Evolutionary conservation across 2,329 filamentous ascomycete genomes (phyloP), one percentile per base, ranked within the genome.

Genomic region (Trichoderma endophyticum): DNA sequence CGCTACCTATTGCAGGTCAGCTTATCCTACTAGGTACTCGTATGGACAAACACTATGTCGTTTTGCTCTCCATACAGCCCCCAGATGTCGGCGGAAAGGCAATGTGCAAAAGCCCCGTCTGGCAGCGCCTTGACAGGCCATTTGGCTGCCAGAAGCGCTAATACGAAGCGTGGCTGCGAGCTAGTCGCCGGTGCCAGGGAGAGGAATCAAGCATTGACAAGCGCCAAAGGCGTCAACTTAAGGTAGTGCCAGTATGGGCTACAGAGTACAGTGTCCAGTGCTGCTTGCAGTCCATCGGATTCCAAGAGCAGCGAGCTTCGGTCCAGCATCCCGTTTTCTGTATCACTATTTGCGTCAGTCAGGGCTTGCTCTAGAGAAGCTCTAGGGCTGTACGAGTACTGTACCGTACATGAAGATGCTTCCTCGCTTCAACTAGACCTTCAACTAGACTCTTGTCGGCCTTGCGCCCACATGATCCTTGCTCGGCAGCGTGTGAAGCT

Each of bases 381-480:
- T 54, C 21, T 14, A 24, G 48, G 21, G 43, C 43, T 54, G 21
- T 21, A 51, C 43, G n/a, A 51, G 2, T 48, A 21, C 43, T 21
- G 18, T 48, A 48, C 39, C 3, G 43, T 21, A 54, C 11, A 24
- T 61, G 30, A n/a, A 28, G 48, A 18, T 56, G 36, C 64, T 57
- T 57, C 48, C 24, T 57, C 21, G 48, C 51, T 57, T 56, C 51
- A 18, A 39, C n/a, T 34, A 14, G 26, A 18, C 12, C 34, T 15
- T 15, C 34, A 36, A 36, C 34, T 36, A 36, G 34, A 3, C 34
- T 36, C 14, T 18, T 32, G 26, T 36, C 30, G 36, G n/a, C 62
- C 39, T 51, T 21, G 65, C n/a, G 56, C 56, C 67, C 67, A 56
- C 67, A 59, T 70, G 59, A 63, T 70, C 54, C 34, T 28, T 51